These are phyloP conservation scores for Agapanthus africanus DNA, from an alignment of 106 monocot species.

Conservation along the genomic window DNA sequence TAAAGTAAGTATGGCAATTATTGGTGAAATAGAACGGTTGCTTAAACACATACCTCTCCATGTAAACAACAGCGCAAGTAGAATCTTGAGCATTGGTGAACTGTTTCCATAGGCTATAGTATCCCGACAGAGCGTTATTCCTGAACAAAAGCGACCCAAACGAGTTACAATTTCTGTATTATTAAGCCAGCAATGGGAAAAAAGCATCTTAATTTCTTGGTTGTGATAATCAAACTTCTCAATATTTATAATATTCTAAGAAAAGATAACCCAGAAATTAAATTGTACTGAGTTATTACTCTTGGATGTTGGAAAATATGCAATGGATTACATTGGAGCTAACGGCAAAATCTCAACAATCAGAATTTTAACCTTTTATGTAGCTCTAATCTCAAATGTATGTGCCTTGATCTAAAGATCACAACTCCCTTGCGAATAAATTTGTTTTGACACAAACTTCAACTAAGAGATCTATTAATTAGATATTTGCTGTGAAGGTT, in stretches of 20 bases:
- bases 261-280: constrained; percentile 24
- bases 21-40: too few species aligned
- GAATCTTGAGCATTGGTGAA: constrained; percentile 36
- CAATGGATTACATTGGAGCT: constrained; percentile 27
- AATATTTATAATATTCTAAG: too few species aligned
- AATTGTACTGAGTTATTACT: not conserved
- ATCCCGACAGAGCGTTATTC: constrained; percentile 53
- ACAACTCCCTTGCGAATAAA: too few species aligned
- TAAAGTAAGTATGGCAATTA: too few species aligned
- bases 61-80: too few species aligned
- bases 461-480: not conserved
- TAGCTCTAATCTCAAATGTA: constrained; percentile 16
- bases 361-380: constrained; percentile 57
- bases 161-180: not conserved
- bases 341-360: constrained; percentile 45
- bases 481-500: too few species aligned
- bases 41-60: not conserved
- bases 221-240: not conserved
- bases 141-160: constrained; percentile 60
- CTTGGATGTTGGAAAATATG: not conserved
- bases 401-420: not conserved
- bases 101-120: constrained; percentile 40
- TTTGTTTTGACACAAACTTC: not conserved
- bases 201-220: not conserved
- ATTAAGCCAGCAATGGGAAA: not conserved